Percentiles rank a stretch among this genome's conserved stretches.
Evolutionary conservation across 352 stramenopile genomes (phyloP).

Genomic region (Phytophthora sansomeana): DNA sequence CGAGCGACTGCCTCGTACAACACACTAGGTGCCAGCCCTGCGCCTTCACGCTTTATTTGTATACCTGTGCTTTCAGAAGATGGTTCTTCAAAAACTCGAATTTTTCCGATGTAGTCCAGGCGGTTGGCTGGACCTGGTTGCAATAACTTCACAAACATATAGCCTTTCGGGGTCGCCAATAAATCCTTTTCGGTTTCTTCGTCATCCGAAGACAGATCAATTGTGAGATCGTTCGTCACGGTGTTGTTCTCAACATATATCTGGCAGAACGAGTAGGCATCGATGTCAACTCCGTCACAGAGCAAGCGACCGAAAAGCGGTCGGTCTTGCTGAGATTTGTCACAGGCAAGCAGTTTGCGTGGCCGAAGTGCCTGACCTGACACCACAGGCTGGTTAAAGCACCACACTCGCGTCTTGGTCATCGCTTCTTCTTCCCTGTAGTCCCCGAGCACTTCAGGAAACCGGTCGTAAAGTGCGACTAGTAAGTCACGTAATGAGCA

Average conservation of each 20-base stretch:
- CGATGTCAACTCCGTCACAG: conserved; percentile 82
- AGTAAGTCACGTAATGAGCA: conserved; percentile 67
- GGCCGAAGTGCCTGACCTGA: conserved; percentile 77
- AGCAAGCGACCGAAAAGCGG: conserved; percentile 79
- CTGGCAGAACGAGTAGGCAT: conserved; percentile 85
- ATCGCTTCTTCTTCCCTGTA: conserved; percentile 36
- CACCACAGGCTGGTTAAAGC: conserved; percentile 81
- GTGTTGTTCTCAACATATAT: conserved; percentile 69
- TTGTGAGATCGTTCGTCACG: conserved; percentile 35
- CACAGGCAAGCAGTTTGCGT: conserved; percentile 67
- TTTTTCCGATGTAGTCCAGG: conserved; percentile 48
- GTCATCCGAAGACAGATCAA: conserved; percentile 34
- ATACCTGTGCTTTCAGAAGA: conserved; percentile 4
- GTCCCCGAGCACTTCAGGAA: conserved; percentile 34
- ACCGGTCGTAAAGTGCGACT: conserved; percentile 39
- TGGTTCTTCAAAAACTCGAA: conserved; percentile 47
- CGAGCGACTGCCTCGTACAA: conserved; percentile 62
- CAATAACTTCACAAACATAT: conserved; percentile 66
- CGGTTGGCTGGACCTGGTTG: conserved; percentile 23
- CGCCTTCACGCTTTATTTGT: conserved; percentile 6
- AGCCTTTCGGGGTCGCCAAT: conserved; percentile 8
- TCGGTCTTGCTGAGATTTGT: conserved; percentile 44
- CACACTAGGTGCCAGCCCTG: conserved; percentile 35
- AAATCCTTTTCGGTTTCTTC: conserved; percentile 11
- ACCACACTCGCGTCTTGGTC: conserved; percentile 60